phyloP scores from a whole-genome alignment of 2,329 filamentous ascomycete genomes.

The Claviceps sp. region DNA sequence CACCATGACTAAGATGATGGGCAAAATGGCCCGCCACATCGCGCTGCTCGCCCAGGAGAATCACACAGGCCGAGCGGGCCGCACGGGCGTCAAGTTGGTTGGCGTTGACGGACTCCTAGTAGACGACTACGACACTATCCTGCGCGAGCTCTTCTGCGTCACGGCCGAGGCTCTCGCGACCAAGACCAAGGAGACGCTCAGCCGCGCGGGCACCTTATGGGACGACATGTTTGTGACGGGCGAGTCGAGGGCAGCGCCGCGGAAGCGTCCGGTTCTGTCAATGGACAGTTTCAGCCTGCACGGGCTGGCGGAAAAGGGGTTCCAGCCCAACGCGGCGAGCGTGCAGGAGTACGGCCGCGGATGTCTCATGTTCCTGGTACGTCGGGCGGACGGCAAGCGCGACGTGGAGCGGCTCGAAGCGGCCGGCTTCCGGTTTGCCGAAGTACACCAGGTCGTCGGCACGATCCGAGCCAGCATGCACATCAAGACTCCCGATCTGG shows the following conservation, averaged over 20 bases:
- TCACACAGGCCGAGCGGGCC: slow-evolving; percentile 18
- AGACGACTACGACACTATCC: slow-evolving; percentile 59
- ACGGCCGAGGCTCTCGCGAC: slow-evolving; percentile 62
- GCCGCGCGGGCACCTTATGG: slow-evolving; percentile 55
- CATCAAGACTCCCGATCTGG: slow-evolving; percentile 50
- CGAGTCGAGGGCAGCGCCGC: slow-evolving; percentile 7
- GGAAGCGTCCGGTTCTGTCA: not conserved
- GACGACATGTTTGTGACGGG: slow-evolving; percentile 63
- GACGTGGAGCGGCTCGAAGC: slow-evolving; percentile 54
- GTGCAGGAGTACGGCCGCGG: slow-evolving; percentile 46
- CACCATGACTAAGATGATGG: slow-evolving; percentile 52
- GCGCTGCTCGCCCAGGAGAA: slow-evolving; percentile 32
- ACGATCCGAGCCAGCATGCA: slow-evolving; percentile 63
- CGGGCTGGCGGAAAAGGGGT: slow-evolving; percentile 28
- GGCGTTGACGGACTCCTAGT: slow-evolving; percentile 44
- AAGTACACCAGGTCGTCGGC: slow-evolving; percentile 51
- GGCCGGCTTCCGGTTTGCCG: slow-evolving; percentile 66
- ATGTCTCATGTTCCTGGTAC: slow-evolving; percentile 69
- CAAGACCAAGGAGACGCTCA: slow-evolving; percentile 48
- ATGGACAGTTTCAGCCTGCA: slow-evolving; percentile 15
- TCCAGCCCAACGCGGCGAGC: slow-evolving; percentile 8
- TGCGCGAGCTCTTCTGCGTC: slow-evolving; percentile 73
- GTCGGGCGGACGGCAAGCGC: slow-evolving; percentile 39
- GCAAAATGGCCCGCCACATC: slow-evolving; percentile 62
- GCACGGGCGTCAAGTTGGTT: slow-evolving; percentile 28